Evolutionary conservation across 2,329 filamentous ascomycete species (phyloP), one percentile per base, ranked within the genome.

Genomic region (Sphaerostilbella broomeana): DNA sequence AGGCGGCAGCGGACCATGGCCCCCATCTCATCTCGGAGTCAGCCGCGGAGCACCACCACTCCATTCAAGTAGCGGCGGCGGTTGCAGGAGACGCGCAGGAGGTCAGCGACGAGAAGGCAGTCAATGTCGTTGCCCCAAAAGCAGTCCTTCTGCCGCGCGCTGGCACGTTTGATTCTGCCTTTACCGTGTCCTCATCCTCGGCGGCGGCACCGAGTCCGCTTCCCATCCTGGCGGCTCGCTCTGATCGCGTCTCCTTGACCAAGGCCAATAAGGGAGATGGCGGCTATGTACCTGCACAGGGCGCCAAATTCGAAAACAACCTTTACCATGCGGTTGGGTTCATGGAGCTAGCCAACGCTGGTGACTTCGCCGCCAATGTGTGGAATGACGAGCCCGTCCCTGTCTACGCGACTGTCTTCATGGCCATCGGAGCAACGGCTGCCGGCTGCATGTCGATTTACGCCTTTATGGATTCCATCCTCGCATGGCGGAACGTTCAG

Each of bases 301-400:
- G 32, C 15, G 33, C 19, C 21, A 32, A 19, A n/a, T 17, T 44
- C 4, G 35, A 44, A 29, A 39, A 44, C 29, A 33, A 62, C 13
- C 50, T 62, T 1, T 44, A 51, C 16, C 51, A 51, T 18, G 52
- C 50, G 4, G 55, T 74, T 1, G 74, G 71, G 1, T 69, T 70
- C 33, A 65, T 77, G 13, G 73, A 77, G 44, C 59, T 75, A 2
- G 69, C 69, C 38, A 77, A 77, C 48, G 70, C 71, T 0, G 65
- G 66, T 2, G 73, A 77, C 47, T 77, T 77, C 39, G 70, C 73
- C 0, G 73, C 73, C 40, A 77, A 77, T 39, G 65, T 77, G 1
- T 77, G 70, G 69, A 77, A 77, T 46, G 46, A 66, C 2, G 56
- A 65, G 0, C 73, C 72, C 0, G 63, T 73, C 0, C 73, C 73